phyloP scores from a whole-genome alignment of 345 rosid genomes.

The Toxicodendron radicans region DNA sequence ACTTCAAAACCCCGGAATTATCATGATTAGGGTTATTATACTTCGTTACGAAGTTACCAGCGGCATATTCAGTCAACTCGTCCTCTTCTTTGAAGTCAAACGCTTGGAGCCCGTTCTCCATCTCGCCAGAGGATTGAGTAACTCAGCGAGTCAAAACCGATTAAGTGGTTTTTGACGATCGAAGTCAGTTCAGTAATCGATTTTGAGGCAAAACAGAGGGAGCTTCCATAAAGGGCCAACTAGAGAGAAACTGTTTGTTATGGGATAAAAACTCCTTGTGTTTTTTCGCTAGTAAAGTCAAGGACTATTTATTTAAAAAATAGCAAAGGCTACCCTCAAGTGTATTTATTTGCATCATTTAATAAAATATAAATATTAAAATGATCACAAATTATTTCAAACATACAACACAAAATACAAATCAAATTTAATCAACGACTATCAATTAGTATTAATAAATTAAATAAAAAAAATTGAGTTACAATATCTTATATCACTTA shows the following conservation, averaged over 20 bases:
- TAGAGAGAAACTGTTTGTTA: background rate
- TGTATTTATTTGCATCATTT: too few species aligned
- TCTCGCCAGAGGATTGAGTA: conserved; percentile 24
- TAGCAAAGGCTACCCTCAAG: too few species aligned
- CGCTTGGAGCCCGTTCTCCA: conserved; percentile 55
- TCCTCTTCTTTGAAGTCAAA: conserved; percentile 79
- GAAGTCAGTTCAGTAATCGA: background rate
- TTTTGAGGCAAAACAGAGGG: background rate
- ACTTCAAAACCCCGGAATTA: conserved; percentile 40
- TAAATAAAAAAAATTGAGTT: too few species aligned
- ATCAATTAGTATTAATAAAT: too few species aligned
- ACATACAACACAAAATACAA: too few species aligned
- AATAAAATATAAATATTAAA: too few species aligned
- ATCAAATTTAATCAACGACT: too few species aligned
- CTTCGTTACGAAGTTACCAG: conserved; percentile 47
- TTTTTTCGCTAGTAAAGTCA: too few species aligned
- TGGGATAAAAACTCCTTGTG: background rate
- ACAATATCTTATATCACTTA: too few species aligned
- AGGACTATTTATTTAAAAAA: too few species aligned
- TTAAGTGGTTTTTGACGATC: conserved; percentile 10
- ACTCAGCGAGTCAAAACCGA: conserved; percentile 16
- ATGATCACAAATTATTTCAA: too few species aligned
- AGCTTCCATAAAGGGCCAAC: background rate
- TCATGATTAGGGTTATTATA: conserved; percentile 60
- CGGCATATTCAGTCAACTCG: conserved; percentile 50